Evolutionary conservation across 441 rosid species (phyloP), one percentile per base, ranked within the genome.

Genomic region (Aquilaria agallochum): DNA sequence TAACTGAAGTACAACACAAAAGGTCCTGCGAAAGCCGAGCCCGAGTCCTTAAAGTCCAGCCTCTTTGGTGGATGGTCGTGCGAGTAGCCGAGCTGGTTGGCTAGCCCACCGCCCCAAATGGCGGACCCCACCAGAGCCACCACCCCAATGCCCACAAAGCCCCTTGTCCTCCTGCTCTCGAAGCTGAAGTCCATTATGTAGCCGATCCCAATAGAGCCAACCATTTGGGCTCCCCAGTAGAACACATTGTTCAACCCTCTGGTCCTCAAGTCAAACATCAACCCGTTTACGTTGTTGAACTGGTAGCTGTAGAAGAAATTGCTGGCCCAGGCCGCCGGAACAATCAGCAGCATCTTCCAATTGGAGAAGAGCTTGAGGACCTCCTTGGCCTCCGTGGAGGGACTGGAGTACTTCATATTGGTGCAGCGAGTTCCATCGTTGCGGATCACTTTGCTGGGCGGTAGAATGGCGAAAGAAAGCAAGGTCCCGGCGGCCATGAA

Each of bases 401-500:
- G 65, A 6, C 36, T 71, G 0, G 78, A 63, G 68, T 74, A 71
- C 64, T 60, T 53, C 2, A 65, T 33, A 53, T 63, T 44, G 32
- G 73, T 68, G 34, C 83, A 83, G 0, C 55, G 61, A 2, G 67
- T 73, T 4, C 89, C 92, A 36, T 86, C 89, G 30, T 82, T 71
- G 9, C 89, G 84, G 11, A 86, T 60, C 7, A 86, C 86, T 11
- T 53, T 58, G 33, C 68, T 59, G 2, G 89, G 82, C 3, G 86
- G 87, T 64, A 86, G 64, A 50, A 86, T 75, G 2, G 70, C 80
- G 14, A 84, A 59, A 13, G 92, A 72, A 20, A 82, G 86, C 0
- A 82, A 53, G 2, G 79, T 68, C 0, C 92, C 89, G 6, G 52
- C 67, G 0, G 68, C 0, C 92, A 84, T 86, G 49, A 86, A 86